phyloP scores from a whole-genome alignment of 2,329 filamentous ascomycete species.

The Aspergillus texensis region DNA sequence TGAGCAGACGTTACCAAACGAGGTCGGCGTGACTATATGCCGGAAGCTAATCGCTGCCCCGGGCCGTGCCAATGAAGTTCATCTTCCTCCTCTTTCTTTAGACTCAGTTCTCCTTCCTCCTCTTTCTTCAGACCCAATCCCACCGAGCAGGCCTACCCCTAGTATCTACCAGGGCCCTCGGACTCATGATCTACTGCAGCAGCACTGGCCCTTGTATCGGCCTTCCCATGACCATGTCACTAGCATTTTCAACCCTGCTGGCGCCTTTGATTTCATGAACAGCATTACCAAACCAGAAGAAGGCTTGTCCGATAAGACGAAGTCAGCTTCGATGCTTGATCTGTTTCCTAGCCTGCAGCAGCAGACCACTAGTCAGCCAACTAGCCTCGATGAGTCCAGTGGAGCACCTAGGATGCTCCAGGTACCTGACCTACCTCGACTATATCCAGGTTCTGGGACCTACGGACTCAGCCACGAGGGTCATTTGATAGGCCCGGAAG shows the following conservation, averaged over 20 bases:
- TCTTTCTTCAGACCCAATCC: constrained; percentile 38
- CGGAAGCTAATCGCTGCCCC: constrained; percentile 42
- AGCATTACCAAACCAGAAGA: constrained; percentile 30
- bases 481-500: constrained; percentile 37
- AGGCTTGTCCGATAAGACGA: constrained; percentile 33
- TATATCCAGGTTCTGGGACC: constrained; percentile 31
- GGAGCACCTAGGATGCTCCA: constrained; percentile 36
- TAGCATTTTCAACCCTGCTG: constrained; percentile 33
- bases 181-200: constrained; percentile 36
- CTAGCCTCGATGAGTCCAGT: constrained; percentile 30
- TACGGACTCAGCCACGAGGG: constrained; percentile 35
- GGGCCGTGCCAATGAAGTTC: constrained; percentile 38
- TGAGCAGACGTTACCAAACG: constrained; percentile 42
- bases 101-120: too few relatives aligned
- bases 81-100: constrained; percentile 29
- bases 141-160: constrained; percentile 34
- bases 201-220: constrained; percentile 39
- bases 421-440: constrained; percentile 37
- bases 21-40: constrained; percentile 50
- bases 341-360: constrained; percentile 33
- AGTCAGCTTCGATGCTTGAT: constrained; percentile 39
- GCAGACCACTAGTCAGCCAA: constrained; percentile 31
- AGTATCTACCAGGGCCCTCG: constrained; percentile 36
- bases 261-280: too few relatives aligned
- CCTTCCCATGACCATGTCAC: constrained; percentile 39